Conservation (phyloP, 352 stramenopile species). For the Phytophthora crassamura region DNA sequence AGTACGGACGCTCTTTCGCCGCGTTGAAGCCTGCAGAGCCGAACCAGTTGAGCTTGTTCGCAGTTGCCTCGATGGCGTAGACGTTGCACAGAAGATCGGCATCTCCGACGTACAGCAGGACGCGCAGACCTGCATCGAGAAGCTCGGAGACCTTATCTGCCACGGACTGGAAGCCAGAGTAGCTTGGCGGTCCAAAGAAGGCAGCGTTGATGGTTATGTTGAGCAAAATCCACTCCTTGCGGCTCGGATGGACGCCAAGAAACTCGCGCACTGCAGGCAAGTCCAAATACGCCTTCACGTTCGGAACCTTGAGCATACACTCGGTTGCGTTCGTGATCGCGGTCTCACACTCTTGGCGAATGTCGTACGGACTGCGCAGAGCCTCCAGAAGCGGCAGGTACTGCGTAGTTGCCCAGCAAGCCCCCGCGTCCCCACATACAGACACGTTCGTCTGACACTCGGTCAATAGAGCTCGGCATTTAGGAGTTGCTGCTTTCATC, state of each 20-base stretch:
- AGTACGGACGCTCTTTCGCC: slow-evolving; percentile 6
- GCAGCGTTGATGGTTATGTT: slow-evolving; percentile 90
- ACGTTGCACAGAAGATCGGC: slow-evolving; percentile 50
- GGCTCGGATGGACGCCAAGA: slow-evolving; percentile 38
- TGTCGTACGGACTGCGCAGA: slow-evolving; percentile 64
- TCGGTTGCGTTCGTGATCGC: slow-evolving; percentile 12
- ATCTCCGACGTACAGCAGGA: slow-evolving; percentile 37
- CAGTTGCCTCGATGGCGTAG: slow-evolving; percentile 44
- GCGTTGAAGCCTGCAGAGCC: slow-evolving; percentile 34
- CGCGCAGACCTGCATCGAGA: slow-evolving; percentile 25
- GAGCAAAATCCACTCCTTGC: slow-evolving; percentile 83
- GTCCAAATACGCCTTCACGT: slow-evolving; percentile 66
- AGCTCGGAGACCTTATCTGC: slow-evolving; percentile 21
- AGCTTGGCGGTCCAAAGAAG: slow-evolving; percentile 60
- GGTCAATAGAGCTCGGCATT: slow-evolving; percentile 32
- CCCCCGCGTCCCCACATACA: slow-evolving; percentile 29
- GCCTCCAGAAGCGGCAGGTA: slow-evolving; percentile 40
- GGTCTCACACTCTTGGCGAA: slow-evolving; percentile 43
- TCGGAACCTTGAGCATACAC: slow-evolving; percentile 45
- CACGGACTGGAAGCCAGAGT: slow-evolving; percentile 62
- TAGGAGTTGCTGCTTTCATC: slow-evolving; percentile 28
- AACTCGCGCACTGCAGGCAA: slow-evolving; percentile 34
- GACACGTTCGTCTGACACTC: slow-evolving; percentile 27
- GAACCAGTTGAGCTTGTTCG: slow-evolving; percentile 36
- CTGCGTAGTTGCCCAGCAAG: slow-evolving; percentile 47